A percentile compares a stretch with the other conserved stretches of the same genome.
Conservation (phyloP, 139 green algal species). For the Volvox africanus region DNA sequence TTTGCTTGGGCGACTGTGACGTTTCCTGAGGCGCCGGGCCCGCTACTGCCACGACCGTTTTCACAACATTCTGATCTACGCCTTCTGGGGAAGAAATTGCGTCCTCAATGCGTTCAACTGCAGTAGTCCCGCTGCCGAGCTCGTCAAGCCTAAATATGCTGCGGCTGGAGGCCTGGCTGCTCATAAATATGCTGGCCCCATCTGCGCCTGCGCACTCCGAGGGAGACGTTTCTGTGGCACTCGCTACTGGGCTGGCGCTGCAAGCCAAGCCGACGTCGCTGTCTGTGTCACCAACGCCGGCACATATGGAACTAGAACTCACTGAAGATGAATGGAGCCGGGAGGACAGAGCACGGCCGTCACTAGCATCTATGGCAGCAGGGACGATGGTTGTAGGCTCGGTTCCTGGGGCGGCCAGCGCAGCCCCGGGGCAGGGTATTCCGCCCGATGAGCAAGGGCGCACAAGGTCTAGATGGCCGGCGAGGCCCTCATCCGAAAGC, state of each 20-base stretch:
- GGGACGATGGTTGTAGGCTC: no score
- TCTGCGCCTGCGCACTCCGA: neutral
- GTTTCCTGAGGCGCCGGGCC: neutral
- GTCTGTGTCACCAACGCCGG: no score
- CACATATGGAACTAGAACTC: no score
- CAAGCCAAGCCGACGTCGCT: neutral
- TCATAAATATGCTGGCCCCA: neutral
- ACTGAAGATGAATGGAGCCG: no score
- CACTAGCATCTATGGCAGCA: no score
- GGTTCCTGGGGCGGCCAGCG: no score
- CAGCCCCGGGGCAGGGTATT: neutral
- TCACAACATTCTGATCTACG: neutral
- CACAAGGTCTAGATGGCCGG: neutral
- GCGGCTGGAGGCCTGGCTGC: conserved; percentile 17
- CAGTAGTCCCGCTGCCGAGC: neutral
- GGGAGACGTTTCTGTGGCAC: neutral
- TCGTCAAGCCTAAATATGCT: neutral
- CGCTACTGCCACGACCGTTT: neutral
- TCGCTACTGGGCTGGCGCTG: neutral
- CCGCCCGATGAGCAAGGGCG: neutral
- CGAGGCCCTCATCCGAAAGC: neutral
- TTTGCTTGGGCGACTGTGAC: neutral
- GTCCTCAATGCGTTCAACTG: neutral
- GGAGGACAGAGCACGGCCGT: no score
- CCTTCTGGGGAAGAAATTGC: neutral